Percentiles rank a stretch among this genome's conserved stretches.
These are phyloP conservation scores for Peniophora sp. DNA, from an alignment of 1,284 basidiomycete genomes.

Conservation along the genomic window DNA sequence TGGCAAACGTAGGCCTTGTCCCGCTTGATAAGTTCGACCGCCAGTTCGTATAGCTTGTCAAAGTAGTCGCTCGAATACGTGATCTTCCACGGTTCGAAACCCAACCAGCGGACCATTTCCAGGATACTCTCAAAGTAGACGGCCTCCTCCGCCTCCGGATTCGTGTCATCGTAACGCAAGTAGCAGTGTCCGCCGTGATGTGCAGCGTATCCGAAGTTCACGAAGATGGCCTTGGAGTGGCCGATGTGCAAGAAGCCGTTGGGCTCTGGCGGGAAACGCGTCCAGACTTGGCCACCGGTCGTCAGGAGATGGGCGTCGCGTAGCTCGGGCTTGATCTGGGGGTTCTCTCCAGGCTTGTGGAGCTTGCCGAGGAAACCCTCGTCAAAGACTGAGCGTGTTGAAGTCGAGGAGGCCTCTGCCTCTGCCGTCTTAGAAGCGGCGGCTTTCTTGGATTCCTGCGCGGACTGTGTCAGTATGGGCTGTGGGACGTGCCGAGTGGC, in stretches of 20 bases:
- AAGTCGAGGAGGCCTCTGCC: conserved; percentile 27
- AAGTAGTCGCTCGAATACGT: conserved; percentile 99
- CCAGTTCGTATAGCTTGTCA: conserved; percentile 80
- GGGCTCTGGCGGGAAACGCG: conserved; percentile 98
- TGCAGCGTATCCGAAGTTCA: conserved; percentile 97
- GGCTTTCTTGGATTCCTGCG: conserved; percentile 52
- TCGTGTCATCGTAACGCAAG: conserved; percentile 96
- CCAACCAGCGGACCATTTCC: conserved; percentile 94
- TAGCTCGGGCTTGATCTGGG: conserved; percentile 75
- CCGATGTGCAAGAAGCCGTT: conserved; percentile 97
- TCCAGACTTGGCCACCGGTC: conserved; percentile 84
- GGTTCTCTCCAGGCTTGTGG: conserved; percentile 92
- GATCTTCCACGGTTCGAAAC: conserved; percentile 98
- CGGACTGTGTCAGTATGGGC: conserved; percentile 3
- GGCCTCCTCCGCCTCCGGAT: conserved; percentile 96
- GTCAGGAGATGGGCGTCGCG: conserved; percentile 77
- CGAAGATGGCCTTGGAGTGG: conserved; percentile 97
- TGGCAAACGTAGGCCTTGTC: conserved; percentile 96
- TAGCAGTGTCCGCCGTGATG: conserved; percentile 89
- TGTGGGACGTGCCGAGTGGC: conserved; percentile 1
- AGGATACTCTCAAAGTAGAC: conserved; percentile 95
- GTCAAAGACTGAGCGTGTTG: conserved; percentile 72
- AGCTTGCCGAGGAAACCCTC: conserved; percentile 93
- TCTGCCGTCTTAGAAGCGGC: conserved; percentile 24
- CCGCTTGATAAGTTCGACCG: conserved; percentile 84